Evolutionary conservation across 345 rosid genomes (phyloP).

Genomic region (Firmiana major): DNA sequence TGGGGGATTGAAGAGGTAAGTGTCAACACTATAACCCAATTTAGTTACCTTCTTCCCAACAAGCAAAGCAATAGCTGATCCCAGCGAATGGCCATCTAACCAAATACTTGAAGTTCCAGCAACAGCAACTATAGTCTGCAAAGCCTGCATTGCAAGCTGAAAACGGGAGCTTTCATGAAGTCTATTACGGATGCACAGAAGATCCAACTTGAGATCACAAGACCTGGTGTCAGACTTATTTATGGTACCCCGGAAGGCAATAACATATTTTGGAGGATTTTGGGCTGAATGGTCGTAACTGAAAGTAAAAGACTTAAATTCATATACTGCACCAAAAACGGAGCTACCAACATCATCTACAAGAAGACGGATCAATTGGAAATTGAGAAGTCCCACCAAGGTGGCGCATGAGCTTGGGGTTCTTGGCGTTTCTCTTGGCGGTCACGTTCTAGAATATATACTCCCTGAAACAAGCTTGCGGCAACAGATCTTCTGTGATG

Average conservation of each 20-base stretch:
- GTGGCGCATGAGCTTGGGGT: slow-evolving; percentile 41
- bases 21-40: slow-evolving; percentile 38
- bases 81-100: slow-evolving; percentile 73
- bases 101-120: slow-evolving; percentile 42
- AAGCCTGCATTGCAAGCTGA: slow-evolving; percentile 49
- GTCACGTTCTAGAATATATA: slow-evolving; percentile 53
- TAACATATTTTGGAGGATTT: too few species aligned
- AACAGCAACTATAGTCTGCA: slow-evolving; percentile 30
- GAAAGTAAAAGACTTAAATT: slow-evolving; percentile 26
- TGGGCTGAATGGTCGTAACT: slow-evolving; percentile 12
- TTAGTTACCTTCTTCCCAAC: slow-evolving; percentile 56
- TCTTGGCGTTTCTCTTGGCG: slow-evolving; percentile 57
- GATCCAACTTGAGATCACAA: slow-evolving; percentile 49
- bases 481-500: slow-evolving; percentile 59
- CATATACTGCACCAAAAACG: slow-evolving; percentile 62
- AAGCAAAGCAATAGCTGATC: slow-evolving; percentile 67
- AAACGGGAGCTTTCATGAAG: slow-evolving; percentile 55
- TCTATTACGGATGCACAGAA: slow-evolving; percentile 38
- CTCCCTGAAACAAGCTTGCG: slow-evolving; percentile 68
- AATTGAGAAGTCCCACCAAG: slow-evolving; percentile 70
- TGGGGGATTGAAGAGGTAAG: slow-evolving; percentile 65
- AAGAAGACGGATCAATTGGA: slow-evolving; percentile 39
- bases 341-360: slow-evolving; percentile 56
- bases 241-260: slow-evolving; percentile 29
- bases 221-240: slow-evolving; percentile 37